Conservation (phyloP, 345 rosid species). For the Isatis tinctoria region DNA sequence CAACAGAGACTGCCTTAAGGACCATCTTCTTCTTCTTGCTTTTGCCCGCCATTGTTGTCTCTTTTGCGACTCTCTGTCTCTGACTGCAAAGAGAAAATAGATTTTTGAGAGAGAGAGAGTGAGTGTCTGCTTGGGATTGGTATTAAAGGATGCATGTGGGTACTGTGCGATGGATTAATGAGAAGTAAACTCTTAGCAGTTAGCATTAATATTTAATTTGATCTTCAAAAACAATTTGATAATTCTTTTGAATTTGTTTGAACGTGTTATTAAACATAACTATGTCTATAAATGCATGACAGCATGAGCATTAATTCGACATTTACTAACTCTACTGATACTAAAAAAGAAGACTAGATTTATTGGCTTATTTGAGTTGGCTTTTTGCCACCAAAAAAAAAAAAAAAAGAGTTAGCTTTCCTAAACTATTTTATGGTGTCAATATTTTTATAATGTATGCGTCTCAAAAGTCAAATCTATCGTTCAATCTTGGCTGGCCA, state of each 20-base stretch:
- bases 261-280: not conserved
- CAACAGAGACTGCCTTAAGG: slow-evolving; percentile 53
- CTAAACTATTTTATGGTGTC: not conserved
- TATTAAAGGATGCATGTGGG: slow-evolving; percentile 34
- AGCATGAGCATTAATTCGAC: slow-evolving; percentile 14
- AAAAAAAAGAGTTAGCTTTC: not conserved
- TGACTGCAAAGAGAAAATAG: slow-evolving; percentile 3
- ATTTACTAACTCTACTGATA: not conserved
- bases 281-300: not conserved
- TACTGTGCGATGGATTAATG: slow-evolving; percentile 29
- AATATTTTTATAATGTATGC: not conserved
- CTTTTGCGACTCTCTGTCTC: not conserved
- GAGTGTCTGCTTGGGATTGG: slow-evolving; percentile 14
- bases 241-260: not conserved
- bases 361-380: not conserved
- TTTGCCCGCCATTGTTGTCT: slow-evolving; percentile 24
- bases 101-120: not conserved
- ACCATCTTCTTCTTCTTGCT: slow-evolving; percentile 42
- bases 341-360: not conserved
- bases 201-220: slow-evolving; percentile 19
- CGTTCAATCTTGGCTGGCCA: not conserved
- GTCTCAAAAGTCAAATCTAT: not conserved
- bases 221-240: not conserved
- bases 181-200: slow-evolving; percentile 25
- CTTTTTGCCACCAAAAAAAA: too few relatives aligned